These are phyloP conservation scores for Mucor racemosus DNA, from an alignment of 371 early-diverging fungal species.

Conservation along the genomic window DNA sequence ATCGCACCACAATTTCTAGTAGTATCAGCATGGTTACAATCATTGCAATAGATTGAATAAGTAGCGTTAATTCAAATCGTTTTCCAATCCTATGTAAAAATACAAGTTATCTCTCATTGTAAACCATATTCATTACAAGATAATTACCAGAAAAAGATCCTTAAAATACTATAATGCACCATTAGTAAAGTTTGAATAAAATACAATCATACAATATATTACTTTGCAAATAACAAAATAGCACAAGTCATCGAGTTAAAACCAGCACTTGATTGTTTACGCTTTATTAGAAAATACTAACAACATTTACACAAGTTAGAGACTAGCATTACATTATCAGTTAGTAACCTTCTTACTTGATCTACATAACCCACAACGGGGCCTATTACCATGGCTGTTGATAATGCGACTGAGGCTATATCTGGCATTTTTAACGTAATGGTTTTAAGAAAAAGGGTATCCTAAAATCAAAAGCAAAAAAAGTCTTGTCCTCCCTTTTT, in stretches of 20 bases:
- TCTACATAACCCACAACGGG: conserved; percentile 38
- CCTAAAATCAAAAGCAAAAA: not conserved
- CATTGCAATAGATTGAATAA: conserved; percentile 67
- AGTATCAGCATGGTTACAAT: conserved; percentile 59
- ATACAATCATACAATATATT: not conserved
- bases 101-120: not conserved
- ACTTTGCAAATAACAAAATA: conserved; percentile 38
- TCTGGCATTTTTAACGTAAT: conserved; percentile 6
- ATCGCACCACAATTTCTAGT: conserved; percentile 50
- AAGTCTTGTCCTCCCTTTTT: not conserved
- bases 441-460: not conserved
- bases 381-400: conserved; percentile 31
- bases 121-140: not conserved
- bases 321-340: not conserved
- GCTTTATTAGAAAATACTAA: conserved; percentile 32
- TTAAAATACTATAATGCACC: conserved; percentile 43
- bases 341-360: conserved; percentile 23
- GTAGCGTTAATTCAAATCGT: conserved; percentile 61
- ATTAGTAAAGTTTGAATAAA: too few relatives aligned
- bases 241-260: conserved; percentile 38
- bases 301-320: not conserved
- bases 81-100: conserved; percentile 46
- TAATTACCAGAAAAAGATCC: conserved; percentile 61
- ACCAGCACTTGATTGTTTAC: conserved; percentile 37
- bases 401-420: conserved; percentile 22